Base-by-base conservation (phyloP, 768 basidiomycete species). In the Mrakia frigida region DNA sequence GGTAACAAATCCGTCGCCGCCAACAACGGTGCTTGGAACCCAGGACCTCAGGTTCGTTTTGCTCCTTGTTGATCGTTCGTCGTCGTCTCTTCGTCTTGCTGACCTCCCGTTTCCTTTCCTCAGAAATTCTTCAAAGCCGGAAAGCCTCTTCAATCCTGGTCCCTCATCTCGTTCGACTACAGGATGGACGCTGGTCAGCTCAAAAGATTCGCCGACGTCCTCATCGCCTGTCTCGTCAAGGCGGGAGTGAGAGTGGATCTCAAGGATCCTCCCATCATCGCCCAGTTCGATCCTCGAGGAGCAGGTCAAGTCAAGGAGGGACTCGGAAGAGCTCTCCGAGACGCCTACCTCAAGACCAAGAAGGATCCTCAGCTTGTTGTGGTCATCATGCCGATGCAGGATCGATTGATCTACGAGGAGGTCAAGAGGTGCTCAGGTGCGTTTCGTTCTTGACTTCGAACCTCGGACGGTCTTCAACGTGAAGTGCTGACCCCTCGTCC, bases 331-430 rank as follows among this genome's bases (percentile, higher is more conserved):
- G 68, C 67, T 31, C 63, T 63, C 33, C 25, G 37, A 4, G 74
- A 33, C 0, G 74, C 74, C 28, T 37, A 39, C 41, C 14, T 28
- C 14, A 23, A 50, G 73, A 63, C 23, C 5, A 37, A 39, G 63
- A 74, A 65, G 74, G 61, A 72, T 16, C 75, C 75, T 9, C 75
- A 77, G 75, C 70, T 77, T 11, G 41, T 77, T 25, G 21, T 77
- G n/a, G 46, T 41, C 14, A 43, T 77, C 52, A n/a, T 77, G 11
- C 75, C 75, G 28, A 39, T 28, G n/a, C 28, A 56, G 18, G 75
- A 77, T 25, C 14, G n/a, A 33, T 14, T 43, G 6, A 56, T 77
- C 23, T 72, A 77, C 70, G 70, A 72, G 43, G 61, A 72, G 61
- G 28, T 73, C 60, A 77, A 73, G 46, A 33, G 70, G n/a, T 37